phyloP scores from a whole-genome alignment of 176 grass and related monocot genomes.

The Thinopyrum elongatum region DNA sequence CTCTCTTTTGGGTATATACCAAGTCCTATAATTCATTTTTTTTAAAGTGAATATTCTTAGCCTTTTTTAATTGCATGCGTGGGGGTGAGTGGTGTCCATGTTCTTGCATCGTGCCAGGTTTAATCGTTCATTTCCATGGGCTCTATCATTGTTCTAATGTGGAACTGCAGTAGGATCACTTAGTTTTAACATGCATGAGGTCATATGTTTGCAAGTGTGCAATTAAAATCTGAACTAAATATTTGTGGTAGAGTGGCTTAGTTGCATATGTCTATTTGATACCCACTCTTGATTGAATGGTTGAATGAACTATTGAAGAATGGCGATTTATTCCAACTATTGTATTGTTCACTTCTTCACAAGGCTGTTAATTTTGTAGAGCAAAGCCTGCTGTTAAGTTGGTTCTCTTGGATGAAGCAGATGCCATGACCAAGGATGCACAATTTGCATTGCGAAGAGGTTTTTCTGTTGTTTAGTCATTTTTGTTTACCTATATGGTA shows the following conservation, averaged over 20 bases:
- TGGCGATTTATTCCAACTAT: neutral
- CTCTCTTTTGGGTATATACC: conserved; percentile 77
- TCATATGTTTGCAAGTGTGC: neutral
- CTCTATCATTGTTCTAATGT: neutral
- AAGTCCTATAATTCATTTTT: neutral
- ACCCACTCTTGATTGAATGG: neutral
- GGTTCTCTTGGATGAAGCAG: conserved; percentile 94
- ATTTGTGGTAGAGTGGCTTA: neutral
- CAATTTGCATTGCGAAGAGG: conserved; percentile 98
- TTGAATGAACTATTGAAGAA: neutral
- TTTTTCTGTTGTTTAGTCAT: conserved; percentile 31
- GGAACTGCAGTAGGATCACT: neutral
- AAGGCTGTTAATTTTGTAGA: conserved; percentile 46
- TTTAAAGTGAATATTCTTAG: neutral
- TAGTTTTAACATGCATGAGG: neutral
- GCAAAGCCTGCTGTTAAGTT: conserved; percentile 82
- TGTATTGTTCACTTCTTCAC: neutral
- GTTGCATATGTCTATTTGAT: neutral
- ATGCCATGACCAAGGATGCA: conserved; percentile 98
- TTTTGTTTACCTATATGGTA: neutral
- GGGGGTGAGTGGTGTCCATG: neutral
- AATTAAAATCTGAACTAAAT: neutral
- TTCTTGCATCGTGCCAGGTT: neutral
- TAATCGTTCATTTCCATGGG: neutral
- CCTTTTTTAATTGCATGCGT: neutral